Evolutionary conservation across 164 flowering plant genomes (phyloP).

Genomic region (Piper longum): DNA sequence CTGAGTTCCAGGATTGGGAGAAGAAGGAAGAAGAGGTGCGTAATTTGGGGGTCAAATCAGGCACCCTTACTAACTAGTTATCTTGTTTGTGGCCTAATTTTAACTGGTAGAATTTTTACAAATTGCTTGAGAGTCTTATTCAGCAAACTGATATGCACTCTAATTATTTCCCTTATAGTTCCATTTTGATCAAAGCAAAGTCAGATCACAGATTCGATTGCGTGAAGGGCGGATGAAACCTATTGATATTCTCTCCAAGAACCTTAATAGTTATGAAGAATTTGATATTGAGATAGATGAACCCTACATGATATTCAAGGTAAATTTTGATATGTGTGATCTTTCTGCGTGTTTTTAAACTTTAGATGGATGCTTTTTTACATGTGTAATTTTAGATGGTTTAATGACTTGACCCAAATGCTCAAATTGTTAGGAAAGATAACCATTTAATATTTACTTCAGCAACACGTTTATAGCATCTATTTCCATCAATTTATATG

Average conservation of each 20-base stretch:
- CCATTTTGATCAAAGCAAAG: slow-evolving; percentile 98
- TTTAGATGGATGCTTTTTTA: neutral
- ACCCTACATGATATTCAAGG: slow-evolving; percentile 96
- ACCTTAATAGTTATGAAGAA: slow-evolving; percentile 71
- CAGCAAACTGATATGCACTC: neutral
- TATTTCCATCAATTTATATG: too few species aligned
- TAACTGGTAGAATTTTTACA: neutral
- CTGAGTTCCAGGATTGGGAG: slow-evolving; percentile 98
- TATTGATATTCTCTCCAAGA: slow-evolving; percentile 76
- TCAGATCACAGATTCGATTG: slow-evolving; percentile 74
- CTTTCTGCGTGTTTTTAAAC: neutral
- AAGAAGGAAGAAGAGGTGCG: slow-evolving; percentile 97
- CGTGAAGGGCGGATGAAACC: slow-evolving; percentile 90
- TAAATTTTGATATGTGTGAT: slow-evolving; percentile 10
- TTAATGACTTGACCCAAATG: neutral
- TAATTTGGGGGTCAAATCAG: neutral
- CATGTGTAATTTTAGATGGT: neutral
- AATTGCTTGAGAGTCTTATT: neutral
- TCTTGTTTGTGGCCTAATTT: neutral
- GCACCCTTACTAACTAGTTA: neutral
- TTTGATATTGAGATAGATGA: slow-evolving; percentile 73
- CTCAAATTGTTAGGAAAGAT: neutral
- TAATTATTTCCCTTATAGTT: slow-evolving; percentile 35
- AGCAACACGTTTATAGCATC: too few species aligned
- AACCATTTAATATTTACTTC: too few species aligned